Base-by-base conservation (phyloP, 805 yeast genomes). In the Wickerhamiella spandovensis region DNA sequence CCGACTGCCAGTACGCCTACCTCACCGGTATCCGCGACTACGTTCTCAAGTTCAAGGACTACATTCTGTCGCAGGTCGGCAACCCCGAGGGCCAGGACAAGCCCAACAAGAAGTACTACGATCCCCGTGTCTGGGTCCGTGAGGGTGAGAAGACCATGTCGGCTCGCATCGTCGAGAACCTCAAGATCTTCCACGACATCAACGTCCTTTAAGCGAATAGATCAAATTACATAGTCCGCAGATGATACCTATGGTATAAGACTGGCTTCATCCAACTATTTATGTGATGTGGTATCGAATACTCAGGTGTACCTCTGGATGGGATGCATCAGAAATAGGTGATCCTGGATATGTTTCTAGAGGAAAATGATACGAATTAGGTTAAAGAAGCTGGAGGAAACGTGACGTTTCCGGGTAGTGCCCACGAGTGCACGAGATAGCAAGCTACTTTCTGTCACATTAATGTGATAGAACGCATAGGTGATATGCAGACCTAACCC, bases 121-220 rank as follows among this genome's bases (percentile, higher is more conserved):
- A 92, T 77, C 98, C 98, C 76, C 90, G 98, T 82, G 97, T 89
- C 73, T 92, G 98, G 98, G 97, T 92, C 61, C 89, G 97, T 81
- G 97, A 90, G 77, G 97, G 98, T 79, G 98, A 92, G 80, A 88
- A 88, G 88, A 88, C 97, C 68, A 90, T 92, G 97, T 61, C 81
- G 60, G 73, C 71, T 61, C 86, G 97, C 82, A 77, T 92, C 66
- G 61, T 84, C 55, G 82, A 80, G 70, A 94, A 95, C 65, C 77
- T 92, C 69, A 75, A 72, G 48, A 75, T 85, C 68, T 92, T 92
- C 95, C 88, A 65, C 66, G 57, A 69, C 50, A 59, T 54, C 47
- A 58, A 59, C 62, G 54, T 52, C 42, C 45, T 63, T 43, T 62
- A 63, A 56, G 52, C 32, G n/a, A 12, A 9, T 28, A 28, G 32